Evolutionary conservation across 2,329 filamentous ascomycete species (phyloP).

Genomic region (Hypoxylon sp.): DNA sequence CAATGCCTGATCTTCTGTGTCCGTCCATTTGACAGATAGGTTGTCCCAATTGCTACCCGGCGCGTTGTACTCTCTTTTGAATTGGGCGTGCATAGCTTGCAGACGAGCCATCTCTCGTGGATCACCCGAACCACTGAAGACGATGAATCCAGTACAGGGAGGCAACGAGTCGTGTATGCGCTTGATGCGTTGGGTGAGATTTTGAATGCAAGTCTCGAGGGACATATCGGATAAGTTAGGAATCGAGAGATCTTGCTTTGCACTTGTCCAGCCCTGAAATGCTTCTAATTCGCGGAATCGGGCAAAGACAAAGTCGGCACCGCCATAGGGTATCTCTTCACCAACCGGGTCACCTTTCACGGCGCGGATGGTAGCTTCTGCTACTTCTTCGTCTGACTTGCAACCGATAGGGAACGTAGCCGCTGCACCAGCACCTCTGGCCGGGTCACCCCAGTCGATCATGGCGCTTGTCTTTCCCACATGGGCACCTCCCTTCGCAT

Average conservation of each 20-base stretch:
- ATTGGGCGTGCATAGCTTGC: conserved; percentile 67
- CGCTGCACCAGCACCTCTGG: conserved; percentile 63
- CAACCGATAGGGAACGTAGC: conserved; percentile 67
- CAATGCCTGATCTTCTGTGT: conserved; percentile 70
- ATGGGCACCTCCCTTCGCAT: conserved; percentile 63
- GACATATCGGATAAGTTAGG: conserved; percentile 42
- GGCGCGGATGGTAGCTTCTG: conserved; percentile 63
- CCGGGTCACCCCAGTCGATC: conserved; percentile 88
- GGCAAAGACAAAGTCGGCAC: conserved; percentile 73
- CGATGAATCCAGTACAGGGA: conserved; percentile 70
- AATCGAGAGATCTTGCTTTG: conserved; percentile 54
- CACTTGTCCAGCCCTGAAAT: conserved; percentile 73
- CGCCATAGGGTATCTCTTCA: conserved; percentile 64
- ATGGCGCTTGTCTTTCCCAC: conserved; percentile 74
- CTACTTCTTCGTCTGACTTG: conserved; percentile 66
- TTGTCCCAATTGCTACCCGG: conserved; percentile 72
- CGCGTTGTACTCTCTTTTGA: conserved; percentile 70
- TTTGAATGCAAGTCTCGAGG: conserved; percentile 57
- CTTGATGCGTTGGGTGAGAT: conserved; percentile 59
- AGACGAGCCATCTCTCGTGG: conserved; percentile 71
- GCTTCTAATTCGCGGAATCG: conserved; percentile 72
- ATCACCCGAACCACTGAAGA: conserved; percentile 73
- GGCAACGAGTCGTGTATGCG: conserved; percentile 67
- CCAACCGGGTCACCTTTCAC: conserved; percentile 67
- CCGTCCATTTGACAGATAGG: conserved; percentile 73